phyloP scores from a whole-genome alignment of 1,284 basidiomycete species.

The Microbotryomycetes sp. region DNA sequence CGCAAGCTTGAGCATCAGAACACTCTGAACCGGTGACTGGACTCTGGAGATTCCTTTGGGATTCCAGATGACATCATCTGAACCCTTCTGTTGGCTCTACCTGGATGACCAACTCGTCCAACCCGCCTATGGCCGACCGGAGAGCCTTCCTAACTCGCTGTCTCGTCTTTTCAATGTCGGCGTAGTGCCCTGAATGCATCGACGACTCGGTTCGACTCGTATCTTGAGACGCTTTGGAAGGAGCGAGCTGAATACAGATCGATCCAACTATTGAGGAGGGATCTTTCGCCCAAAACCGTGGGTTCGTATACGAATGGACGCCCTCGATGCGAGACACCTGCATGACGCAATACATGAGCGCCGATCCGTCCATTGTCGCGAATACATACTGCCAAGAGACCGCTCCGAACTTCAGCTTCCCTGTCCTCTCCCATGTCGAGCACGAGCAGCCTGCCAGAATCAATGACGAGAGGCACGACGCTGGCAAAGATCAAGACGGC shows the following conservation, averaged over 20 bases:
- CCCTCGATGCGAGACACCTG: conserved; percentile 63
- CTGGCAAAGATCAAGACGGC: conserved; percentile 90
- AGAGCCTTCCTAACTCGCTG: conserved; percentile 66
- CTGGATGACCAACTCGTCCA: conserved; percentile 82
- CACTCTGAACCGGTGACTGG: no score
- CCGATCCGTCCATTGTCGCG: not conserved
- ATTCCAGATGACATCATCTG: not conserved
- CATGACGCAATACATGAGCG: conserved; percentile 25
- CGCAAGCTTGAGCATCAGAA: no score
- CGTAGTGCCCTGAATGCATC: conserved; percentile 44
- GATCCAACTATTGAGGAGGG: conserved; percentile 75
- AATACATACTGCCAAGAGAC: conserved; percentile 60
- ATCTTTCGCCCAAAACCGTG: conserved; percentile 96
- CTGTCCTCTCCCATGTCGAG: conserved; percentile 70
- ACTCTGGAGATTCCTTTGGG: no score
- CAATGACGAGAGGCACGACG: conserved; percentile 89
- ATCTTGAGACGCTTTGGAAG: conserved; percentile 53
- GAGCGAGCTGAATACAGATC: conserved; percentile 73
- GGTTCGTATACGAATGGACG: conserved; percentile 66
- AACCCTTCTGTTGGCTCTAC: conserved; percentile 44
- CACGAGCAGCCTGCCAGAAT: conserved; percentile 80
- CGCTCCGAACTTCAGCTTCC: conserved; percentile 58
- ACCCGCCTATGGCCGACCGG: conserved; percentile 60
- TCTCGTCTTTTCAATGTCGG: conserved; percentile 61
- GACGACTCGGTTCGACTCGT: conserved; percentile 50